Evolutionary conservation across 2,329 filamentous ascomycete genomes (phyloP), one percentile per base, ranked within the genome.

Genomic region (Penicillium psychrosexuale): DNA sequence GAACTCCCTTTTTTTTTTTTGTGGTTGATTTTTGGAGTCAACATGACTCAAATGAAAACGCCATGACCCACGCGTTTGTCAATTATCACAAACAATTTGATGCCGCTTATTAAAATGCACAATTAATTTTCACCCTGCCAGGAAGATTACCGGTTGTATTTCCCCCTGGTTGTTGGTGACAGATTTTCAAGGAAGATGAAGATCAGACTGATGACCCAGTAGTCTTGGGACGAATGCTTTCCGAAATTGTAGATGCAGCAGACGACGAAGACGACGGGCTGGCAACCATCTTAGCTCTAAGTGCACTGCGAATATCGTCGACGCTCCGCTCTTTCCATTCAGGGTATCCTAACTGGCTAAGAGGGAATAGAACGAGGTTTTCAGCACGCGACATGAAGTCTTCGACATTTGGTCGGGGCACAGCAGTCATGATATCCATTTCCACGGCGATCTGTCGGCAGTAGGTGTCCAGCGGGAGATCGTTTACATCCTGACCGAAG

Each of bases 401-500:
- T 4, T 75, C 68, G 42, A 76, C 73, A 36, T 74, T 75, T 2
- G 82, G 82, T 34, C 81, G 73, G 1, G 81, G 80, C 11, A 75
- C 77, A 51, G 84, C 80, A 22, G 86, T 85, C 62, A 93, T 84
- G 55, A 88, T 84, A 67, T 93, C 88, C 62, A 94, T 78, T 64
- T 95, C 90, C 31, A 81, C 72, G 22, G 87, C 83, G 39, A 94
- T 80, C 66, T 91, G 87, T 36, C 86, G 81, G 74, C 90, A 94
- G 78, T 86, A 95, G 13, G 80, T 76, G 67, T 93, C 90, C 3
- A 92, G 79, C 0, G 88, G 87, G 39, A 92, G 75, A 72, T 94
- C 90, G 68, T 94, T 94, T 63, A 92, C 89, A 60, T 94, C 90
- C 60, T 85, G 80, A 54, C 90, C 90, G 70, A 94, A 94, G 6